Conservation (phyloP, 345 rosid genomes). For the Eucalyptus cloeziana region DNA sequence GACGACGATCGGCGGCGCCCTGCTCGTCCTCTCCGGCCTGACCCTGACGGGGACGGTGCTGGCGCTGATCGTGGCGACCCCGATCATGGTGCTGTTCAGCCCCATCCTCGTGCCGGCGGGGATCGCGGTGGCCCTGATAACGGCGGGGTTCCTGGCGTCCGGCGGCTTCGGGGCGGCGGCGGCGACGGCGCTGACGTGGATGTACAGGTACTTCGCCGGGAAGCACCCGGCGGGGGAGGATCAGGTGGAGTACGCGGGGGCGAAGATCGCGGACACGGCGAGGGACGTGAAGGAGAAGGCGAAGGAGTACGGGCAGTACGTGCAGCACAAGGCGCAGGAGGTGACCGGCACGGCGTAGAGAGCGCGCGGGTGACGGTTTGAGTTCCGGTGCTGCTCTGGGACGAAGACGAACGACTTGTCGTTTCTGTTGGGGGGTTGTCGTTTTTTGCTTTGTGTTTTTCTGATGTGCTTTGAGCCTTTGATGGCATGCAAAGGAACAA, state of each 20-base stretch:
- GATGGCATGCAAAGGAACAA: not conserved
- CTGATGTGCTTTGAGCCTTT: not conserved
- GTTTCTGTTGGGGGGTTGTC: not conserved
- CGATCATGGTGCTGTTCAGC: constrained; percentile 60
- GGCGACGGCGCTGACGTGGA: constrained; percentile 40
- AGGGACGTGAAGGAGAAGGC: constrained; percentile 36
- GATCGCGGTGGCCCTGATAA: constrained; percentile 30
- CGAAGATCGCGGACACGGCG: constrained; percentile 15
- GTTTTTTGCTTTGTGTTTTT: not conserved
- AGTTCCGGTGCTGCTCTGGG: not conserved
- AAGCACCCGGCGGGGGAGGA: constrained; percentile 58
- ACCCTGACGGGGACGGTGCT: constrained; percentile 46
- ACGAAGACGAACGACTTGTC: not conserved
- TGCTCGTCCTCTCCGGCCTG: constrained; percentile 52
- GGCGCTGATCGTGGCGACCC: constrained; percentile 46
- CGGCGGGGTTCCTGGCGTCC: constrained; percentile 47
- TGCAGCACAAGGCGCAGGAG: constrained; percentile 34
- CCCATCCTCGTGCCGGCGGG: constrained; percentile 73
- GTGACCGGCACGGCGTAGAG: constrained; percentile 1
- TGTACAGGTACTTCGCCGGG: constrained; percentile 45
- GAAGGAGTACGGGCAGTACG: constrained; percentile 39
- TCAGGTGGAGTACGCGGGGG: constrained; percentile 35
- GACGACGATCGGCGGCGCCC: constrained; percentile 34
- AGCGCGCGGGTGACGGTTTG: not conserved
- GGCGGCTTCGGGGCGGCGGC: constrained; percentile 60